phyloP scores from a whole-genome alignment of 208 protist species.

The Wallacemonas sp. region DNA sequence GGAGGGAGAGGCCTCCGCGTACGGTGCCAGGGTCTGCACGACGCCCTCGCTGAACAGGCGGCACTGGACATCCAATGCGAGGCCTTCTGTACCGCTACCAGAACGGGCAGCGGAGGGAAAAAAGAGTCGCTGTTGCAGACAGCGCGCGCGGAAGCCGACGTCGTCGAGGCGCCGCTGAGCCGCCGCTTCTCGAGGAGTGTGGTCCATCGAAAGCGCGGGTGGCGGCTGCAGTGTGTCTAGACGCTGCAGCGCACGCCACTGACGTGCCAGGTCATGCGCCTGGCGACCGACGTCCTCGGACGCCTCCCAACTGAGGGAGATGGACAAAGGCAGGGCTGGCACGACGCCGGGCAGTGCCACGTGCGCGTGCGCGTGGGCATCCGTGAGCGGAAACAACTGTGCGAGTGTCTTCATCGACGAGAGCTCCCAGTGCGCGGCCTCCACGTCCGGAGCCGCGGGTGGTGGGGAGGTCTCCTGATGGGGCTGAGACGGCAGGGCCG shows the following conservation, averaged over 20 bases:
- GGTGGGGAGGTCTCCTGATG: neutral
- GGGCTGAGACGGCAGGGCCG: neutral
- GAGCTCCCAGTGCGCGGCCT: slow-evolving; percentile 2
- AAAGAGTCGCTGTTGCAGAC: slow-evolving; percentile 1
- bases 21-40: neutral
- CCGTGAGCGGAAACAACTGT: neutral
- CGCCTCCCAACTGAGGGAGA: neutral
- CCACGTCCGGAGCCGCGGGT: neutral
- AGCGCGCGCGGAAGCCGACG: neutral
- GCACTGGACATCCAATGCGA: neutral
- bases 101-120: neutral
- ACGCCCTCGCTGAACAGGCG: neutral
- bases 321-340: neutral
- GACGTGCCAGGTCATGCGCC: neutral
- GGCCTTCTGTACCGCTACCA: neutral
- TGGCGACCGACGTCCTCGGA: neutral
- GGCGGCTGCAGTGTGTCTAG: neutral
- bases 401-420: neutral
- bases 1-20: too few species aligned
- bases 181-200: neutral
- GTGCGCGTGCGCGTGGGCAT: neutral
- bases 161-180: neutral
- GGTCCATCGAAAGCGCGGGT: neutral
- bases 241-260: neutral
- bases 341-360: neutral